Evolutionary conservation across 2,329 filamentous ascomycete species (phyloP), one percentile per base, ranked within the genome.

Genomic region (Chalaropsis ovoidea): DNA sequence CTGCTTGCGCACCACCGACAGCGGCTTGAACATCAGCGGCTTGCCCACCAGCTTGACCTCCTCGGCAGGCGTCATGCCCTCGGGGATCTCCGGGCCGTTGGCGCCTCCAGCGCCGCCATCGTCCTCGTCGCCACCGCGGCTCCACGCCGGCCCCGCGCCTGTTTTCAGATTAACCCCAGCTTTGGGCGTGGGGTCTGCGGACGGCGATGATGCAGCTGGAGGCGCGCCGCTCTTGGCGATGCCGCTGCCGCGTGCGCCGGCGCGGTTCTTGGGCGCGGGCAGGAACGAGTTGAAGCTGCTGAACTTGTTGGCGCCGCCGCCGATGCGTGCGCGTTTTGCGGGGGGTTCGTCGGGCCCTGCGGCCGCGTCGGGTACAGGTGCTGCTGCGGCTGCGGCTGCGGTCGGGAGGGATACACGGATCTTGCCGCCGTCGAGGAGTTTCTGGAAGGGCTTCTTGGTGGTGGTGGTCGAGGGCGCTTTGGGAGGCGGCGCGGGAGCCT

Each of bases 201-300:
- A 19, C 13, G 45, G 45, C 39, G 71, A 64, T 0, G 69, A 61
- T 3, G 22, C 19, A 42, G 43, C 15, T 3, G 47, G 19, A 2
- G 19, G 42, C 7, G 58, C 15, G 11, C 24, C 10, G 54, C 10
- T 24, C 24, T 71, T 73, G 17, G 73, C 69, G 68, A 75, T 58
- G 54, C 15, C 27, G 24, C 24, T 10, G 15, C 27, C 27, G n/a
- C 27, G 27, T 35, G 27, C 24, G 17, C 17, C 75, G 17, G 74
- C 76, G 17, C 76, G 72, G 68, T 81, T 80, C 73, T 96, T 97
- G 3, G 93, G 92, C 31, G 92, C 81, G 2, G 93, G 93, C 22
- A 97, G 80, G 70, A 96, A 85, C 1, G 90, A 86, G 73, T 93
- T 94, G 78, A 96, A 94, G 1, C 86, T 88, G 63, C 88, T 82